Evolutionary conservation across 768 basidiomycete genomes (phyloP), one percentile per base, ranked within the genome.

Genomic region (Rhizopogon vesiculosus): DNA sequence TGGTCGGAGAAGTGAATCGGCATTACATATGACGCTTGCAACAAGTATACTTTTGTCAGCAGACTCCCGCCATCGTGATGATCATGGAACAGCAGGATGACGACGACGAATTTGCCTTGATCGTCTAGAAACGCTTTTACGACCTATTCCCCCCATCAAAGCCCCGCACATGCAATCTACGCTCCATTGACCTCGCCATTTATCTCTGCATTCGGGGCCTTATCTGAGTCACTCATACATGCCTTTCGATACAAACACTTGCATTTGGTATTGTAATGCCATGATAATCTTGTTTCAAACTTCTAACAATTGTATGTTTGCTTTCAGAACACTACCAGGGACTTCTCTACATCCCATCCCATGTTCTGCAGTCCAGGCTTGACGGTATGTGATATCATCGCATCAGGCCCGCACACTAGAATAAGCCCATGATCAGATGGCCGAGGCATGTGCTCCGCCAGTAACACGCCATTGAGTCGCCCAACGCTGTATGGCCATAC

Each of bases 371-470:
- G 50, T 2, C 67, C 75, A 0, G 69, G 66, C 55, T 66, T 67
- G 15, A 76, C 60, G 1, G 64, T 59, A 5, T 60, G 33, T 0
- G 68, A 62, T 55, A 77, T 69, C 72, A 79, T 70, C 6, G 66
- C 63, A 7, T 71, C 70, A 0, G 83, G 83, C 1, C 82, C 83
- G 58, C 83, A 84, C 28, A 76, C 72, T 10, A 80, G 68, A 13
- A 83, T 62, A 39, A 84, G 53, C 7, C 63, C 69, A 35, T 76
- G 70, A 8, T 69, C 64, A 18, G 63, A 63, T 0, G 78, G 74
- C 7, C 55, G 8, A 12, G 82, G 82, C 33, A 84, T 63, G 58
- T 77, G 67, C 8, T 55, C 50, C 12, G 39, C 45, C 13, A 84
- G 59, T 69, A 80, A 74, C 0, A 66, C 58, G 28, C 65, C 57